Percentiles rank a stretch among this genome's conserved stretches.
Conservation (phyloP, 176 grass and related monocot genomes). For the Thinopyrum elongatum region DNA sequence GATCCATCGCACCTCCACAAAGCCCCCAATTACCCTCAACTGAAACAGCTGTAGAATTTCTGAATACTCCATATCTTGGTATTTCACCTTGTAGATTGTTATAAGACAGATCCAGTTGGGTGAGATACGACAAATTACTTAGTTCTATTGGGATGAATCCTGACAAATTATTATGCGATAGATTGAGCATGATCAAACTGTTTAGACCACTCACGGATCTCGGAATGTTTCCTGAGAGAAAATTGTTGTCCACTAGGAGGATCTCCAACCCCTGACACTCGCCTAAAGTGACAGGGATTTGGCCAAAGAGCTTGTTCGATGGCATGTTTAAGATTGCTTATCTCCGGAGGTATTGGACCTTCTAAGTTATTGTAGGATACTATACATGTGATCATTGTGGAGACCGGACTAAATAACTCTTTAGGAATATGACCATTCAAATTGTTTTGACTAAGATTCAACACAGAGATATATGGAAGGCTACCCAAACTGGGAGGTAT, state of each 20-base stretch:
- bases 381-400: too few species aligned
- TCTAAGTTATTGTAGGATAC: too few species aligned
- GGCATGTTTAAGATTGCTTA: conserved; percentile 31
- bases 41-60: neutral
- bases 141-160: conserved; percentile 27
- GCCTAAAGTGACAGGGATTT: conserved; percentile 32
- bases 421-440: conserved; percentile 18
- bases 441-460: conserved; percentile 34
- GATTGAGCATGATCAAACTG: neutral
- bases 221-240: too few species aligned
- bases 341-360: neutral
- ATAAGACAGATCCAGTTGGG: conserved; percentile 32
- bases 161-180: conserved; percentile 37
- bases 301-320: conserved; percentile 13
- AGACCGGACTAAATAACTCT: too few species aligned
- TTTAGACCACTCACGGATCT: neutral
- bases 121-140: neutral
- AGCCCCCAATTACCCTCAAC: neutral
- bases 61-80: neutral
- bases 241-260: too few species aligned
- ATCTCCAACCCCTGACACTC: too few species aligned
- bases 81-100: neutral
- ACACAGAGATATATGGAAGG: neutral
- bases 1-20: conserved; percentile 20
- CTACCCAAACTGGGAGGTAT: neutral